Percentiles rank a stretch among this genome's conserved stretches.
phyloP scores from a whole-genome alignment of 441 rosid species.

The Iberis amara region DNA sequence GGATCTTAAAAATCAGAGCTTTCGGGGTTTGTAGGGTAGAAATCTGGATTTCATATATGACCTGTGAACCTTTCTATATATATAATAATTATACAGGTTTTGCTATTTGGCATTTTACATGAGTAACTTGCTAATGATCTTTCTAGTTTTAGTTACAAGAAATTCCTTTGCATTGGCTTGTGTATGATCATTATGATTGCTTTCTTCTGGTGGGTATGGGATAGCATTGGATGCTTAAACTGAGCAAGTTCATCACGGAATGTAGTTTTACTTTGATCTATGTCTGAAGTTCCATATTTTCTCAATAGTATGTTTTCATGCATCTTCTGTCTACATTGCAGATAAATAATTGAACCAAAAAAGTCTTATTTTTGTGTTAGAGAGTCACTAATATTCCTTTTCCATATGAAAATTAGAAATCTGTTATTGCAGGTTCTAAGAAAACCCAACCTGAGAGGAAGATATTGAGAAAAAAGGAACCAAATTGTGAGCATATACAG shows the following conservation, averaged over 20 bases:
- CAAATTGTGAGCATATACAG: slow-evolving; percentile 9
- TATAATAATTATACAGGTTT: no score
- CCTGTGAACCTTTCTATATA: no score
- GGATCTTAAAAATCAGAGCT: no score
- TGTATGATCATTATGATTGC: neutral
- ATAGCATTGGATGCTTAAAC: slow-evolving; percentile 18
- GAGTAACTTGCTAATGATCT: no score
- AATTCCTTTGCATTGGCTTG: neutral
- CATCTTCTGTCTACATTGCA: slow-evolving; percentile 21
- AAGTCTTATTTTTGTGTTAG: no score
- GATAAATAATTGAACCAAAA: neutral
- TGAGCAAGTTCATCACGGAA: slow-evolving; percentile 5
- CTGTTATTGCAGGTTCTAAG: slow-evolving; percentile 17
- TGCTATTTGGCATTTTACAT: no score
- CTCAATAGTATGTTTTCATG: neutral
- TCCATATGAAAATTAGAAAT: slow-evolving; percentile 7
- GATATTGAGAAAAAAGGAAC: slow-evolving; percentile 15
- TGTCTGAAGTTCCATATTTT: slow-evolving; percentile 10
- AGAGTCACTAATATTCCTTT: neutral
- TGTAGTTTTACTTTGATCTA: slow-evolving; percentile 16
- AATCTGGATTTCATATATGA: no score
- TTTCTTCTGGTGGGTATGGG: slow-evolving; percentile 14
- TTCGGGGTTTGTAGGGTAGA: no score
- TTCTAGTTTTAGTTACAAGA: neutral
- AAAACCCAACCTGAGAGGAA: slow-evolving; percentile 15